These are phyloP conservation scores for Barnettozyma pratensis DNA, from an alignment of 805 yeast genomes.

Conservation along the genomic window DNA sequence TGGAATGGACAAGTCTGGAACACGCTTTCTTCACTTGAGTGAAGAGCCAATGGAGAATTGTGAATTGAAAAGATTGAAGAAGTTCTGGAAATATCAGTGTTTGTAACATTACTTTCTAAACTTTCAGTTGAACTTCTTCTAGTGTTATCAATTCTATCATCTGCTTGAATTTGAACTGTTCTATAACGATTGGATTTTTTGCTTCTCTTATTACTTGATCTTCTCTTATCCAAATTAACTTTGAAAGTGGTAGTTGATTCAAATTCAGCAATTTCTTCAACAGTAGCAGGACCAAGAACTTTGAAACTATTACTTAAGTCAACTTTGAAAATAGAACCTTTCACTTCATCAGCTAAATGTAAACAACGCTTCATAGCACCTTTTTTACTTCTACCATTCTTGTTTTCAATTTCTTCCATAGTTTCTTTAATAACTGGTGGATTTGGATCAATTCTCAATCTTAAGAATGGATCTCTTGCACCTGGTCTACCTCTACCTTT, in stretches of 20 bases:
- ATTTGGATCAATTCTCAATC: conserved; percentile 14
- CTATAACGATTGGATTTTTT: neutral
- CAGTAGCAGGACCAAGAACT: conserved; percentile 9
- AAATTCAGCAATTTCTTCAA: conserved; percentile 1
- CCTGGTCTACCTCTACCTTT: conserved; percentile 87
- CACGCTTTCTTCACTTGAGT: too few relatives aligned
- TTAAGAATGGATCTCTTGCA: conserved; percentile 24
- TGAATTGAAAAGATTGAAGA: conserved; percentile 3
- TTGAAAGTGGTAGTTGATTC: neutral
- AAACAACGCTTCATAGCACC: conserved; percentile 10
- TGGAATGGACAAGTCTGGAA: too few relatives aligned
- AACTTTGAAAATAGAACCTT: conserved; percentile 8
- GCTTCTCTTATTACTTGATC: neutral
- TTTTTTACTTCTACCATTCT: conserved; percentile 10
- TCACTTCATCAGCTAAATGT: conserved; percentile 14
- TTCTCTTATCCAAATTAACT: neutral
- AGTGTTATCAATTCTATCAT: too few relatives aligned
- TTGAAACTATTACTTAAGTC: conserved; percentile 13
- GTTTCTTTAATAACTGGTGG: conserved; percentile 6
- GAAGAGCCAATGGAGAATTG: neutral
- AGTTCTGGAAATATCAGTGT: conserved; percentile 4
- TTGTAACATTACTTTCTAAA: neutral
- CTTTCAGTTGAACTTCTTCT: conserved; percentile 3
- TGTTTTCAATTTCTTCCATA: conserved; percentile 14
- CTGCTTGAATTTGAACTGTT: neutral